Conservation (phyloP, 140 eudicot genomes). For the Eryngium alpinum region DNA sequence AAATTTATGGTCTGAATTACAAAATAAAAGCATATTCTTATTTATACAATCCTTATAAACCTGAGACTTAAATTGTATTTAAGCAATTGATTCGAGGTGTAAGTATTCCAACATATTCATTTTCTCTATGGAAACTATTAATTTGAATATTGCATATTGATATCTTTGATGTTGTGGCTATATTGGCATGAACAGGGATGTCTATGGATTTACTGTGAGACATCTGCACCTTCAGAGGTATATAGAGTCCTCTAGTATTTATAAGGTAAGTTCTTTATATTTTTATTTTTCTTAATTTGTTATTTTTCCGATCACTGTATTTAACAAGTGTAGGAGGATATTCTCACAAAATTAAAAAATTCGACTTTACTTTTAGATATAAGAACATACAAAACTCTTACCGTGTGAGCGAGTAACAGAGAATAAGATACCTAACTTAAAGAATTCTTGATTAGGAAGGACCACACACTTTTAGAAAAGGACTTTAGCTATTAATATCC, state of each 20-base stretch:
- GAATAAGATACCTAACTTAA: too few species aligned
- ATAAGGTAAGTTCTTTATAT: slow-evolving; percentile 41
- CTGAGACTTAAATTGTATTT: too few species aligned
- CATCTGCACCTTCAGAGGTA: slow-evolving; percentile 81
- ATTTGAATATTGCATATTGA: neutral
- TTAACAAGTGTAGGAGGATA: neutral
- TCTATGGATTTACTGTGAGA: slow-evolving; percentile 95
- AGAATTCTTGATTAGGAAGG: too few species aligned
- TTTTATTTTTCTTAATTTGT: neutral
- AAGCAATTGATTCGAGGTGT: slow-evolving; percentile 95
- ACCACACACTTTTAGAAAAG: neutral
- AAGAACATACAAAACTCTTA: too few species aligned
- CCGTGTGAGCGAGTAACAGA: too few species aligned
- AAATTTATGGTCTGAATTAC: too few species aligned
- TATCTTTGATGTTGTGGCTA: neutral
- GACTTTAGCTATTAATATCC: neutral
- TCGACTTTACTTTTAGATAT: too few species aligned
- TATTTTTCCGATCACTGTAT: neutral
- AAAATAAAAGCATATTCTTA: too few species aligned
- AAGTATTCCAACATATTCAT: too few species aligned
- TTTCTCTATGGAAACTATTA: too few species aligned
- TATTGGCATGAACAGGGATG: slow-evolving; percentile 60
- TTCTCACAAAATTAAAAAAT: neutral
- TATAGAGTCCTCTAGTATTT: slow-evolving; percentile 63
- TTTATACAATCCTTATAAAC: too few species aligned